phyloP scores from a whole-genome alignment of 2,329 filamentous ascomycete genomes.

The Colletotrichum sojae region DNA sequence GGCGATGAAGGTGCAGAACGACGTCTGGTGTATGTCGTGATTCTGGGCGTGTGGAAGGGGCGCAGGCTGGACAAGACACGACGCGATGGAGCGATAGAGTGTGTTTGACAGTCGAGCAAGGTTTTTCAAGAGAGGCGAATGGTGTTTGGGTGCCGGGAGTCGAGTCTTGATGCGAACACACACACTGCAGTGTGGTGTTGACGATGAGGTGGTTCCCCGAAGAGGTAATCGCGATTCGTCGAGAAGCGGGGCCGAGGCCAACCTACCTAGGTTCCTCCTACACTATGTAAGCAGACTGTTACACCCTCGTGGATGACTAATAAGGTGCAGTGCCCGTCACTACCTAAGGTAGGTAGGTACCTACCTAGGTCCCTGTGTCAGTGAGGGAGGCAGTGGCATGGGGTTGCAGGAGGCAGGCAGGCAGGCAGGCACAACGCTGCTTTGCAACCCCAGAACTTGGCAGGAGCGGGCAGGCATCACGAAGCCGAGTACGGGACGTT shows the following conservation, averaged over 20 bases:
- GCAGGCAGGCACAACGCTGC: neutral
- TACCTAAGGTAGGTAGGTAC: too few species aligned
- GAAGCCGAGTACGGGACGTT: slow-evolving; percentile 11
- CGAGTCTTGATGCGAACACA: slow-evolving; percentile 30
- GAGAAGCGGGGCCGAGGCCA: too few species aligned
- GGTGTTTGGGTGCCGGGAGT: slow-evolving; percentile 1
- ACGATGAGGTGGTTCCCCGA: slow-evolving; percentile 28
- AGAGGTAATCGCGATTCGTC: slow-evolving; percentile 9
- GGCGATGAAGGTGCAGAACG: neutral
- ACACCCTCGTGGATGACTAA: neutral
- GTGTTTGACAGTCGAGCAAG: slow-evolving; percentile 26
- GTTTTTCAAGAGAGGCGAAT: slow-evolving; percentile 4
- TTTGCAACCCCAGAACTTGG: neutral
- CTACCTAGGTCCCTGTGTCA: too few species aligned
- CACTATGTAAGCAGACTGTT: too few species aligned
- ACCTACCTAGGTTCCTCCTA: too few species aligned
- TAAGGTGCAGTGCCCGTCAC: too few species aligned
- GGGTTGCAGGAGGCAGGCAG: slow-evolving; percentile 10
- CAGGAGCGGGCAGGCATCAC: neutral
- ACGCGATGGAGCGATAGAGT: neutral
- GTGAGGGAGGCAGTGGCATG: neutral
- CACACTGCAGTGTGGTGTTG: neutral
- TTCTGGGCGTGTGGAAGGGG: slow-evolving; percentile 8
- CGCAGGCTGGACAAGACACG: slow-evolving; percentile 3
- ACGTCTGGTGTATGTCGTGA: slow-evolving; percentile 24